Conservation (phyloP, 345 rosid genomes). For the Sapria himalayana region DNA sequence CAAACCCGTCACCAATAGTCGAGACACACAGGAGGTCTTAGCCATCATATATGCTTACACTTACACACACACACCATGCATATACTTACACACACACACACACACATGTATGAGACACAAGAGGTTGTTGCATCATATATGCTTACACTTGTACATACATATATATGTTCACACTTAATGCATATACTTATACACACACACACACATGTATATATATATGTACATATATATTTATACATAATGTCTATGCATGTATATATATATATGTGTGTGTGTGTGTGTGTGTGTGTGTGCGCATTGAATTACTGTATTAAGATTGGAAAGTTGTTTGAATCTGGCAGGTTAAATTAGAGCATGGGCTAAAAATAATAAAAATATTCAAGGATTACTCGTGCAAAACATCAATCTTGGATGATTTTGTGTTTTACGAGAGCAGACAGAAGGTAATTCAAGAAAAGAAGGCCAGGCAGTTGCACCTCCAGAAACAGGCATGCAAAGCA, state of each 20-base stretch:
- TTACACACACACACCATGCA: no score
- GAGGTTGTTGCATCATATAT: no score
- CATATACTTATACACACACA: no score
- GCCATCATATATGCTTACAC: not conserved
- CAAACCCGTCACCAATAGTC: constrained; percentile 85
- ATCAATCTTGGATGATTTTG: constrained; percentile 78
- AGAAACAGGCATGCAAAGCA: constrained; percentile 55
- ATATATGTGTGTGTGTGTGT: no score
- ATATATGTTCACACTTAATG: no score
- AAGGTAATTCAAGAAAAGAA: constrained; percentile 69
- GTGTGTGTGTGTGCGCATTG: no score
- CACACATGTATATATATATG: no score
- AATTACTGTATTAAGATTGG: not conserved
- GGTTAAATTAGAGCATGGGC: constrained; percentile 60
- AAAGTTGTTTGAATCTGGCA: constrained; percentile 8
- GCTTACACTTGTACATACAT: no score
- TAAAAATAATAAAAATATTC: constrained; percentile 62
- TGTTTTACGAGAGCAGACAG: constrained; percentile 60
- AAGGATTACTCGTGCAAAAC: constrained; percentile 56
- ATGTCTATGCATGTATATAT: no score
- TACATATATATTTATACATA: no score
- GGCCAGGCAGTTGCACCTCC: constrained; percentile 51
- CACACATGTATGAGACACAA: no score
- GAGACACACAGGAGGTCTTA: constrained; percentile 86
- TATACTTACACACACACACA: no score